Base-by-base conservation (phyloP, 176 grass and related monocot species). In the Thinopyrum elongatum region DNA sequence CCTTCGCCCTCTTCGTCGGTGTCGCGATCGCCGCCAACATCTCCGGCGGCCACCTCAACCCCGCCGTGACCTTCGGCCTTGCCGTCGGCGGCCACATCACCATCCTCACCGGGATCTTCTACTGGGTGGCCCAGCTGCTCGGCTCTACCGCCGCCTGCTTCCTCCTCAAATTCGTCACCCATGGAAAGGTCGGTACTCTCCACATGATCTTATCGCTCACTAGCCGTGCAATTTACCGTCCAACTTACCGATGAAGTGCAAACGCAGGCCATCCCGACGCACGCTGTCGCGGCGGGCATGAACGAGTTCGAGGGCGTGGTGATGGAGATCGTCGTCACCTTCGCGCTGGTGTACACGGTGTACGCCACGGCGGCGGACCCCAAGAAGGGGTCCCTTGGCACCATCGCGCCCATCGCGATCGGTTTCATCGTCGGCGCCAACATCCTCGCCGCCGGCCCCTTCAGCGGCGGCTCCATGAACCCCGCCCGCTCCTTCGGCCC, bases 381-480 rank as follows among this genome's bases (percentile, higher is more conserved):
- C 2, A 98, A 98, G 85, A 98, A 93, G 93, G 95, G 91, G 1
- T 85, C 93, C 28, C 88, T 98, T 33, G 95, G 95, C 65, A 98
- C 95, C 73, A 90, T 98, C 53, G 95, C 95, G 12, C 95, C 91
- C 17, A 92, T 98, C 49, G 95, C 95, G 14, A 98, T 98, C 85
- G 95, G 95, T 31, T 98, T 98, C 89, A 98, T 98, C 89, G 95
- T 98, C 66, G 95, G 95, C 19, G 95, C 95, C 33, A 98, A 98
- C 89, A 98, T 98, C 79, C 86, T 98, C 61, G 93, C 95, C 13
- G 95, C 95, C 27, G 95, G 95, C 6, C 95, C 93, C 0, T 98
- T 98, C 93, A 95, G 91, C 70, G 95, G 95, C n/a, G 95, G 95
- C 25, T 98, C 95, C 87, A 98, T 98, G 95, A 98, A 98, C 89